Evolutionary conservation across 176 grass and related monocot species (phyloP).

Genomic region (Chloris gayana): DNA sequence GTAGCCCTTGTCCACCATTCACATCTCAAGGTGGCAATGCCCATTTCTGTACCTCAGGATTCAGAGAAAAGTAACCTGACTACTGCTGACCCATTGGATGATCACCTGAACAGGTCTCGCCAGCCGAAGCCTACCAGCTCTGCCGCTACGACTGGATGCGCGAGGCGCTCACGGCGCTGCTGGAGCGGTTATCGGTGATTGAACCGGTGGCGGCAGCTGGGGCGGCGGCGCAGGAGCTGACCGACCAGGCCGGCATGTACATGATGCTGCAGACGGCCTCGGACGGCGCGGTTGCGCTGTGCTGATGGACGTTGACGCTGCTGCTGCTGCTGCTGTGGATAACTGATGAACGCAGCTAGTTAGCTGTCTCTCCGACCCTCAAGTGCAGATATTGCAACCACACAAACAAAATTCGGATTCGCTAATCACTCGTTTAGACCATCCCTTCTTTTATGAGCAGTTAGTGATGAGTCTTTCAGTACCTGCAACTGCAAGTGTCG

Average conservation of each 20-base stretch:
- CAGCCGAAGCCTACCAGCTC: constrained; percentile 56
- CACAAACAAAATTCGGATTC: constrained; percentile 6
- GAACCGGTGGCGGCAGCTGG: constrained; percentile 12
- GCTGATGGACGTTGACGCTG: constrained; percentile 27
- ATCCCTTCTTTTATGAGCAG: neutral
- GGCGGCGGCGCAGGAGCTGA: constrained; percentile 28
- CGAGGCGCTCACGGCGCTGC: constrained; percentile 69
- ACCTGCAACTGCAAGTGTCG: constrained; percentile 29
- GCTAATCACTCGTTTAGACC: constrained; percentile 28
- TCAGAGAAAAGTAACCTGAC: neutral
- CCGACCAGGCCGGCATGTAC: constrained; percentile 53
- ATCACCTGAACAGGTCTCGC: constrained; percentile 51
- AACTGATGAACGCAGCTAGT: constrained; percentile 32
- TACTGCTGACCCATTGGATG: neutral
- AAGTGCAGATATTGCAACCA: constrained; percentile 22
- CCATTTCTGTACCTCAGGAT: neutral
- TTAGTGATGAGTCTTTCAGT: constrained; percentile 13
- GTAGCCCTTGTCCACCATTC: neutral
- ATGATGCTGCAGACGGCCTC: constrained; percentile 61
- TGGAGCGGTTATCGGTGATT: constrained; percentile 44
- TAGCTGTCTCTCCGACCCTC: neutral
- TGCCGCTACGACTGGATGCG: constrained; percentile 95
- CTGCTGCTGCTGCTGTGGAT: constrained; percentile 24
- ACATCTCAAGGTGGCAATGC: neutral
- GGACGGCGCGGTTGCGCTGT: constrained; percentile 63